A percentile compares a stretch with the other conserved stretches of the same genome.
Evolutionary conservation across 2,329 filamentous ascomycete genomes (phyloP).

Genomic region (Aspergillus novoparasiticus): DNA sequence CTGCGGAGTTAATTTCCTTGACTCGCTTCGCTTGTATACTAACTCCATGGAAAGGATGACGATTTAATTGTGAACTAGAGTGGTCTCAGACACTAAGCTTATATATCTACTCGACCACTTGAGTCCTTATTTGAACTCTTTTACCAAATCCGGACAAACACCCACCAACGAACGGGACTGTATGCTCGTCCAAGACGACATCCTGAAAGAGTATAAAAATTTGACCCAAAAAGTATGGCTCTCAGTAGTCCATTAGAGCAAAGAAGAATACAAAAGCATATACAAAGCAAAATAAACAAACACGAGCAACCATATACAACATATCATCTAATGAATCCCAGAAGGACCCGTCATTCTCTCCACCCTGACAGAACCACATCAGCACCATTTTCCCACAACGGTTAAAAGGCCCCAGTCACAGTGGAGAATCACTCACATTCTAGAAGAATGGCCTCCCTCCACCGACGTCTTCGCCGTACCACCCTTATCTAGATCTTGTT

Average conservation of each 20-base stretch:
- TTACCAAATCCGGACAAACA: too few relatives aligned
- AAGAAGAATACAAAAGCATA: background rate
- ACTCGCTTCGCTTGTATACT: too few relatives aligned
- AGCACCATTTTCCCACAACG: background rate
- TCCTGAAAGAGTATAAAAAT: too few relatives aligned
- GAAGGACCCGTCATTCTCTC: background rate
- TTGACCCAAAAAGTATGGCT: too few relatives aligned
- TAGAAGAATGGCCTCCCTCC: background rate
- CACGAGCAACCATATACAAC: background rate
- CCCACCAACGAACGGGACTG: too few relatives aligned
- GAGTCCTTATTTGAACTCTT: too few relatives aligned
- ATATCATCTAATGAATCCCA: background rate
- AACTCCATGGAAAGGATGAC: too few relatives aligned
- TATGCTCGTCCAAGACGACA: too few relatives aligned
- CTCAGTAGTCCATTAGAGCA: too few relatives aligned
- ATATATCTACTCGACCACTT: too few relatives aligned
- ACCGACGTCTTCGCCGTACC: constrained; percentile 1
- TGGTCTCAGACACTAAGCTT: too few relatives aligned
- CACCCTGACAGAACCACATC: background rate
- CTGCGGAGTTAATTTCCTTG: background rate
- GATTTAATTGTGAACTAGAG: too few relatives aligned
- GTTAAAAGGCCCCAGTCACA: background rate
- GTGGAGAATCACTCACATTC: background rate
- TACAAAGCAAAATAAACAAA: background rate
- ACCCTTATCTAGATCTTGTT: constrained; percentile 1